Percentiles rank a stretch among this genome's conserved stretches.
Conservation (phyloP, 495 filamentous ascomycete genomes). For the Glonium stellatum region DNA sequence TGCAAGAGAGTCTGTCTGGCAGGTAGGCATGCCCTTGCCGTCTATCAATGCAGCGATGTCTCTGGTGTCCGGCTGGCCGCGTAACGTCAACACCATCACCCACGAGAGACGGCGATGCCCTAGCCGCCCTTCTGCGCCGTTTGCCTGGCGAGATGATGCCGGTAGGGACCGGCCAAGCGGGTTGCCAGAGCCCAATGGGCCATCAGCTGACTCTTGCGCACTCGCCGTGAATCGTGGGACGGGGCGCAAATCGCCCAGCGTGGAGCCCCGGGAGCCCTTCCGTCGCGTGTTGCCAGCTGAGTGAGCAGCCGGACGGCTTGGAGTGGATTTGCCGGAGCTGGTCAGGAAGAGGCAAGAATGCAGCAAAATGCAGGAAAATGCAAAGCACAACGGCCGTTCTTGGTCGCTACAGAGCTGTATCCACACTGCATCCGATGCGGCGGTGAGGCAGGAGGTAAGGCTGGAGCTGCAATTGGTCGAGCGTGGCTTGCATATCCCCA, state of each 20-base stretch:
- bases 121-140: too few species aligned
- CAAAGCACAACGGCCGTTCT: conserved; percentile 22
- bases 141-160: not conserved
- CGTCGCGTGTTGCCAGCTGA: conserved; percentile 18
- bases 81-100: not conserved
- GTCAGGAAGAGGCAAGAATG: conserved; percentile 14
- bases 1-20: not conserved
- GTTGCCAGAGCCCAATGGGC: not conserved
- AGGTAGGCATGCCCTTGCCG: not conserved
- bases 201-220: conserved; percentile 3
- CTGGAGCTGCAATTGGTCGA: conserved; percentile 25
- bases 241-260: not conserved
- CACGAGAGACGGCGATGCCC: not conserved
- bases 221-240: conserved; percentile 4
- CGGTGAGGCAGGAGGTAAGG: conserved; percentile 25
- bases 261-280: conserved; percentile 12
- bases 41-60: not conserved
- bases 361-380: conserved; percentile 11
- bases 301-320: conserved; percentile 5
- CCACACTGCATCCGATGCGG: not conserved
- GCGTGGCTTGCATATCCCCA: conserved; percentile 28
- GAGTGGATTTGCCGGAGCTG: conserved; percentile 9
- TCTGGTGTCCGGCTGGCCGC: not conserved
- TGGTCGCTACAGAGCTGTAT: not conserved
- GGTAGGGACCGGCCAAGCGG: not conserved